Percentiles rank a stretch among this genome's conserved stretches.
phyloP scores from a whole-genome alignment of 108 stramenopile species.

The Nitzschia inconspicua region DNA sequence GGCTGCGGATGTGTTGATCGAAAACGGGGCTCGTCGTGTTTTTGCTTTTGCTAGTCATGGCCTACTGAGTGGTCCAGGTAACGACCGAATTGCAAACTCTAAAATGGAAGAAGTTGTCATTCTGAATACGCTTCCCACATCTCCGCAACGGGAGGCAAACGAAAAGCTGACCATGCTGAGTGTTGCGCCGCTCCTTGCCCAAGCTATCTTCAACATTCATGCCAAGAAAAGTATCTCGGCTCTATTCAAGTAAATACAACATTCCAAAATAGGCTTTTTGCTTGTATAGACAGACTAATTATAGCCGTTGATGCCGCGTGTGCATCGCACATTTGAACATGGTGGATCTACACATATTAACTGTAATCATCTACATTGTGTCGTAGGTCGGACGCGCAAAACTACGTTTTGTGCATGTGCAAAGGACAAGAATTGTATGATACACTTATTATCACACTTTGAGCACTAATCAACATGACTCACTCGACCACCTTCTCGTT shows the following conservation, averaged over 20 bases:
- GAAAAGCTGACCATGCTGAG: constrained; percentile 92
- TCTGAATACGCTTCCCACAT: constrained; percentile 88
- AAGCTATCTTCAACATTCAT: constrained; percentile 99
- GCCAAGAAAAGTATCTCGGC: constrained; percentile 99
- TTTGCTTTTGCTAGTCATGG: constrained; percentile 99
- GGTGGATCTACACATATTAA: too few relatives aligned
- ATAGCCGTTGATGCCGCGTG: too few relatives aligned
- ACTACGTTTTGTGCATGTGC: too few relatives aligned
- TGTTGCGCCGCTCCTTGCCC: constrained; percentile 95
- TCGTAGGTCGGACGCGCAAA: too few relatives aligned
- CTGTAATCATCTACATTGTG: too few relatives aligned
- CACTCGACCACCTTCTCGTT: too few relatives aligned
- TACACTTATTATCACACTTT: too few relatives aligned
- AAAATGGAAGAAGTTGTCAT: constrained; percentile 94
- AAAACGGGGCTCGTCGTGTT: constrained; percentile 94
- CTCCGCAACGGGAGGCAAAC: constrained; percentile 84
- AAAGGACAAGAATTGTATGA: too few relatives aligned
- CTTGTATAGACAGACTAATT: too few relatives aligned
- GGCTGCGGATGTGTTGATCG: constrained; percentile 94
- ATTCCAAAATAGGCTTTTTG: too few relatives aligned
- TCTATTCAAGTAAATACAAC: constrained; percentile 98
- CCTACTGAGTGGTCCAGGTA: constrained; percentile 95
- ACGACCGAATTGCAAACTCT: constrained; percentile 92
- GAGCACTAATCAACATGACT: too few relatives aligned
- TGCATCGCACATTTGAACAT: too few relatives aligned